These are phyloP conservation scores for Byssochlamys sp. DNA, from an alignment of 2,329 filamentous ascomycete genomes.

Conservation along the genomic window DNA sequence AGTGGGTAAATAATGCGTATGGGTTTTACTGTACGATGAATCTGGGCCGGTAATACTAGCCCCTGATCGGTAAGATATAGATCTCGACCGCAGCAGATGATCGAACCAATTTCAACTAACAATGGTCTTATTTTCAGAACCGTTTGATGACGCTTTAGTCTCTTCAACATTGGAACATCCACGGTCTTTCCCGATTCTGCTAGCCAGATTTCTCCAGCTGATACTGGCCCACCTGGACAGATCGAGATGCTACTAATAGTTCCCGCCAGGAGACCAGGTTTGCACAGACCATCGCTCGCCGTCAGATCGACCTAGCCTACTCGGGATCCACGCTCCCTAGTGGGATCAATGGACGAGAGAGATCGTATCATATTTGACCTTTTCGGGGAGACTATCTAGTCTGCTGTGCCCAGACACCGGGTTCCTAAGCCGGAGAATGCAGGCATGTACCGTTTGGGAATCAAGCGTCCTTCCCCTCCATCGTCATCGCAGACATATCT, in stretches of 20 bases:
- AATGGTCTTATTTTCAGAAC: not conserved
- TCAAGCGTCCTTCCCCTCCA: not conserved
- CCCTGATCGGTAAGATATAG: not conserved
- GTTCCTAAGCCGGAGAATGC: not conserved
- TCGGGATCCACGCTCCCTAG: not conserved
- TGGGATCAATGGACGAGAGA: not conserved
- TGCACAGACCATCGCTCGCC: constrained; percentile 15
- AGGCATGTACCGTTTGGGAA: not conserved
- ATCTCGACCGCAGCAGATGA: not conserved
- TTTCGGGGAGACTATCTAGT: not conserved
- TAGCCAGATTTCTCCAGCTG: not conserved
- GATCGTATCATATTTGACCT: not conserved
- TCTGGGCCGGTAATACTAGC: not conserved
- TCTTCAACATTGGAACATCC: not conserved
- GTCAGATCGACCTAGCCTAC: not conserved
- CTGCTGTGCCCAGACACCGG: not conserved
- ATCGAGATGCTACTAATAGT: not conserved
- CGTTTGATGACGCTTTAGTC: not conserved
- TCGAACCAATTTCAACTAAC: not conserved
- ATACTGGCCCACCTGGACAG: not conserved
- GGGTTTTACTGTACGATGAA: not conserved
- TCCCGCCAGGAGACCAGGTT: constrained; percentile 8
- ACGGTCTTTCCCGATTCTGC: not conserved
- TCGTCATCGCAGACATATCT: not conserved
- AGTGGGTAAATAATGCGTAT: not conserved